Evolutionary conservation across 2,329 filamentous ascomycete species (phyloP).

Genomic region (Colletotrichum neosansevieriae): DNA sequence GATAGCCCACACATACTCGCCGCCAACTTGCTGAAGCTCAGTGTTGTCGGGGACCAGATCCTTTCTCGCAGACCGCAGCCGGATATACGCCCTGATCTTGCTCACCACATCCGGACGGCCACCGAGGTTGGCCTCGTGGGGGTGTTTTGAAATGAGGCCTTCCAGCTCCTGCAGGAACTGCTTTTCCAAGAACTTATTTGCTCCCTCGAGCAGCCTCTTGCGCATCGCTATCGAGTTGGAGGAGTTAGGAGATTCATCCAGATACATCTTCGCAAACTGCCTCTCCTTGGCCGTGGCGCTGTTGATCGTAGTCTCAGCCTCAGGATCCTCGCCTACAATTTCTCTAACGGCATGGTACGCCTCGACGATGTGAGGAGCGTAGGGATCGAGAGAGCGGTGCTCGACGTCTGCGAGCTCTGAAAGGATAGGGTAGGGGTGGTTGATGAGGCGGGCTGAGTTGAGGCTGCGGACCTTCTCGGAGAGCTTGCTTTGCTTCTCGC

Average conservation of each 20-base stretch:
- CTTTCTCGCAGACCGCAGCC: slow-evolving; percentile 82
- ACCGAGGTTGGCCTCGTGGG: slow-evolving; percentile 88
- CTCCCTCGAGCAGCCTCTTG: slow-evolving; percentile 83
- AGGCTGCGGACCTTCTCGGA: slow-evolving; percentile 83
- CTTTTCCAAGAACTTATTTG: slow-evolving; percentile 82
- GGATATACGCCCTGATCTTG: slow-evolving; percentile 93
- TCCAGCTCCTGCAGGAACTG: slow-evolving; percentile 85
- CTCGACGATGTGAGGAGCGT: slow-evolving; percentile 80
- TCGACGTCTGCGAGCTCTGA: slow-evolving; percentile 83
- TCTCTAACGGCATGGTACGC: slow-evolving; percentile 85
- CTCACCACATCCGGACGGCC: slow-evolving; percentile 89
- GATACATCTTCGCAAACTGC: slow-evolving; percentile 80
- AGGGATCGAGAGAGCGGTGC: slow-evolving; percentile 74
- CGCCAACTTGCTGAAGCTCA: slow-evolving; percentile 81
- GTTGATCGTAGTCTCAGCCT: slow-evolving; percentile 68
- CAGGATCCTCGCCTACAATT: slow-evolving; percentile 80
- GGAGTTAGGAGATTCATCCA: slow-evolving; percentile 79
- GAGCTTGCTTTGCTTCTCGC: slow-evolving; percentile 87
- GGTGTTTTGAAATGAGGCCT: slow-evolving; percentile 81
- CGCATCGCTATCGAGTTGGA: slow-evolving; percentile 74
- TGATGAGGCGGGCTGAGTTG: slow-evolving; percentile 78
- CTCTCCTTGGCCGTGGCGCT: slow-evolving; percentile 79
- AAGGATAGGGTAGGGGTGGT: slow-evolving; percentile 78
- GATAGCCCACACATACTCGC: slow-evolving; percentile 92
- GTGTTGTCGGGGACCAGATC: slow-evolving; percentile 86